Conservation (phyloP, 768 basidiomycete genomes). For the Suillus tomentosus region DNA sequence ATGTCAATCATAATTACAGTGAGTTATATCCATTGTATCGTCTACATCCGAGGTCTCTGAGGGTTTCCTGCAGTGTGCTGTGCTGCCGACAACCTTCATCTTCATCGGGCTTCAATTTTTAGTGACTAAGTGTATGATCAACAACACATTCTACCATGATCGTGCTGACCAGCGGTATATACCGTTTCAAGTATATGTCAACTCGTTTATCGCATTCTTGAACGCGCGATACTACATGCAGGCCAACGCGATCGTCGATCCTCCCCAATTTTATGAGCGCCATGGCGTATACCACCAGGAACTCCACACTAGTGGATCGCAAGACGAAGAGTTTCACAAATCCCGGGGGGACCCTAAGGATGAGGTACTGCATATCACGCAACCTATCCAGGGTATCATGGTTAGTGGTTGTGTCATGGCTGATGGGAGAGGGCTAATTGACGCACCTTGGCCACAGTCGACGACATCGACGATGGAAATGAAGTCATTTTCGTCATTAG, state of each 20-base stretch:
- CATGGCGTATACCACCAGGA: neutral
- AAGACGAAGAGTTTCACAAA: neutral
- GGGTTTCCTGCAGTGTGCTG: neutral
- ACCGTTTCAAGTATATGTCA: neutral
- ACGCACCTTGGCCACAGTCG: neutral
- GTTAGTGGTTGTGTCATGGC: neutral
- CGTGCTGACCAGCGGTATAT: neutral
- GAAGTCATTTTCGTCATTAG: neutral
- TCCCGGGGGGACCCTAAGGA: neutral
- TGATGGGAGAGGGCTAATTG: neutral
- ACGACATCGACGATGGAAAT: neutral
- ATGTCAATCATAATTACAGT: neutral
- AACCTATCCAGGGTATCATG: neutral
- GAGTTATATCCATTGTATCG: neutral
- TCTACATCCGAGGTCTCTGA: neutral
- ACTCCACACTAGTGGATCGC: neutral
- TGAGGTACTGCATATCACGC: neutral
- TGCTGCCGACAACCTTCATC: neutral
- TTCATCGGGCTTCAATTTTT: neutral
- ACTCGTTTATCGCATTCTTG: neutral
- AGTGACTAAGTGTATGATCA: neutral
- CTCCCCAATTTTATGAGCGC: neutral
- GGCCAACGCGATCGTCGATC: neutral
- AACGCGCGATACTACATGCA: conserved; percentile 1
- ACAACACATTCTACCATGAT: neutral